Conservation (phyloP, 2,329 filamentous ascomycete genomes). For the Aspergillus proliferans region DNA sequence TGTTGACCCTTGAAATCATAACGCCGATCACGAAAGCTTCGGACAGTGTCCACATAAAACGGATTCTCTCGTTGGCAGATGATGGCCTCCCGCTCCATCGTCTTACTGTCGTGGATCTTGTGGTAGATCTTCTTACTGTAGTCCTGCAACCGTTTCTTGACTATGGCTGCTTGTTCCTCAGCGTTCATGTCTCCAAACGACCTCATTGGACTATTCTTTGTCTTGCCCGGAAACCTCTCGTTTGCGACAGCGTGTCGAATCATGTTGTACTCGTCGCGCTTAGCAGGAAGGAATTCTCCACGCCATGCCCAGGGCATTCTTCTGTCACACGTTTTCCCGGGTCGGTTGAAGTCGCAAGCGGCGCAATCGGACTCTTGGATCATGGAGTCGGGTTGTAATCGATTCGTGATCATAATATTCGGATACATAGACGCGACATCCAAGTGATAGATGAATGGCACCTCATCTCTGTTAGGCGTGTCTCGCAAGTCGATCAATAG, state of each 20-base stretch:
- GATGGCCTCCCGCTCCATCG: slow-evolving; percentile 88
- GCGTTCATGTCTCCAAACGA: slow-evolving; percentile 72
- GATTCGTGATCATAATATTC: slow-evolving; percentile 99
- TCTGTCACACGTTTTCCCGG: slow-evolving; percentile 93
- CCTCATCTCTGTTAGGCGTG: slow-evolving; percentile 76
- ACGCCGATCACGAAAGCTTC: slow-evolving; percentile 89
- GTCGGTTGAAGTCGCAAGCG: slow-evolving; percentile 95
- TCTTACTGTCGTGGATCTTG: slow-evolving; percentile 94
- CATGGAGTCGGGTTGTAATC: slow-evolving; percentile 97
- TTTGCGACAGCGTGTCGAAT: slow-evolving; percentile 86
- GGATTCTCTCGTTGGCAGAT: slow-evolving; percentile 98
- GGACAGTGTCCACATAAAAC: slow-evolving; percentile 95
- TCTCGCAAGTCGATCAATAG: slow-evolving; percentile 66
- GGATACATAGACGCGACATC: slow-evolving; percentile 99
- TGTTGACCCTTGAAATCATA: slow-evolving; percentile 99
- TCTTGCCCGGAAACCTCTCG: slow-evolving; percentile 80
- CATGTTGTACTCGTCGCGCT: slow-evolving; percentile 99
- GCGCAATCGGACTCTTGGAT: slow-evolving; percentile 93
- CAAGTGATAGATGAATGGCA: slow-evolving; percentile 91
- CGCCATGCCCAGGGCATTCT: slow-evolving; percentile 96
- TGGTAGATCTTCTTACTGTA: slow-evolving; percentile 99
- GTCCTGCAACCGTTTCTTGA: slow-evolving; percentile 81
- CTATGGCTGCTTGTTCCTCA: slow-evolving; percentile 73
- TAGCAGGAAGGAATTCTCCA: slow-evolving; percentile 93
- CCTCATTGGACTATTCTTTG: slow-evolving; percentile 61